Percentiles rank a stretch among this genome's conserved stretches.
These are phyloP conservation scores for Helotiales sp. DNA, from an alignment of 2,329 filamentous ascomycete genomes.

Conservation along the genomic window DNA sequence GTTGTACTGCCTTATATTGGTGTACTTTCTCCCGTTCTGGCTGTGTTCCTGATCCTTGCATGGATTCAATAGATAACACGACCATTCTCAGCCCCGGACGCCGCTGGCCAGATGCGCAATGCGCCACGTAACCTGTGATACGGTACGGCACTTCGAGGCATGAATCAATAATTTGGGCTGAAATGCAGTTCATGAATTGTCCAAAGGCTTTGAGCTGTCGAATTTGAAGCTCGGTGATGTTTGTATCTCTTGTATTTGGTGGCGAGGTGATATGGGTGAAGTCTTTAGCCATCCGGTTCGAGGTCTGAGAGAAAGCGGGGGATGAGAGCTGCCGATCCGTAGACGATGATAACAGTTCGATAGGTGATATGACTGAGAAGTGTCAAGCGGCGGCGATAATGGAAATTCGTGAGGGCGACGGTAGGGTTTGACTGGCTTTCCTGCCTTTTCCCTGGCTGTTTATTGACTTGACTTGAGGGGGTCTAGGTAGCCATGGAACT, in stretches of 20 bases:
- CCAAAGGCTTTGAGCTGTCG: neutral
- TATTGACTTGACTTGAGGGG: too few species aligned
- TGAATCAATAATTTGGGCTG: neutral
- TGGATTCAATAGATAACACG: neutral
- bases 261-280: slow-evolving; percentile 1
- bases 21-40: slow-evolving; percentile 5
- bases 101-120: neutral
- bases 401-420: neutral
- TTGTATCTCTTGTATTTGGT: neutral
- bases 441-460: too few species aligned
- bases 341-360: neutral
- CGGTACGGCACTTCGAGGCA: neutral
- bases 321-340: slow-evolving; percentile 1
- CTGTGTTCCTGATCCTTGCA: neutral
- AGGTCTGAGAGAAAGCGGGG: neutral
- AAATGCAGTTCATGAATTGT: neutral
- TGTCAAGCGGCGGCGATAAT: neutral
- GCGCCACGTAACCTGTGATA: neutral
- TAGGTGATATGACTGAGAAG: neutral
- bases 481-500: too few species aligned
- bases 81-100: neutral
- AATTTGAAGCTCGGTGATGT: neutral
- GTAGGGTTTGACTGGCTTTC: too few species aligned
- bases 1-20: neutral
- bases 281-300: neutral